Base-by-base conservation (phyloP, 192 early-diverging fungal genomes). In the Coemansia aciculifera region DNA sequence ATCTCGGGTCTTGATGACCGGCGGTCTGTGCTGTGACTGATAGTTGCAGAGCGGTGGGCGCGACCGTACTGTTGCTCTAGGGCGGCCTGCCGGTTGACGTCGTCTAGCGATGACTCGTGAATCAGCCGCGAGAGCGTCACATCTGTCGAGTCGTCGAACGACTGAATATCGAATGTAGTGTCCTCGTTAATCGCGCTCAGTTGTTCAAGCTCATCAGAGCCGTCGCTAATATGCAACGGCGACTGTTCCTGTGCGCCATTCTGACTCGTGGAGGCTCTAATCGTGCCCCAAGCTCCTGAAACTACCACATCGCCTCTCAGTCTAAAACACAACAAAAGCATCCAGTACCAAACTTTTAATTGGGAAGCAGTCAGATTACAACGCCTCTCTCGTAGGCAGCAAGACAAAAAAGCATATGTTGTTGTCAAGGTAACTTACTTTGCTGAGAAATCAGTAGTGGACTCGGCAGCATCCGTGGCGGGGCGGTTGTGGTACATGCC, bases 281-380 rank as follows among this genome's bases (percentile, higher is more conserved):
- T 56, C 52, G 54, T 68, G 24, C 74, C 69, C 79, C 79, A 81
- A 7, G 68, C 56, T 21, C 54, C 67, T 6, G 69, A 69, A 48
- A 81, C 63, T 17, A 76, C 70, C 10, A 81, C 67, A 52, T 71
- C 71, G 21, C 71, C 79, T 36, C 69, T 75, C 8, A 81, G 29
- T 15, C 78, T 81, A 81, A 15, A 13, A 46, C n/a, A 23, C 36
- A 37, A 24, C 19, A 67, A 46, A 63, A 21, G 15, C 23, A 40
- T 13, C n/a, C 24, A 17, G 51, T 9, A 29, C 7, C n/a, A 13
- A 43, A 5, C 5, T 21, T 39, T 9, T 5, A 34, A 32, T 15
- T 38, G 24, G n/a, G 17, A 64, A 37, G 5, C 19, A 46, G 9
- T 10, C 39, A 13, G n/a, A 7, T 39, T 57, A 12, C 13, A 46